Evolutionary conservation across 805 yeast species (phyloP).

Genomic region (Nakazawaea ernobii): DNA sequence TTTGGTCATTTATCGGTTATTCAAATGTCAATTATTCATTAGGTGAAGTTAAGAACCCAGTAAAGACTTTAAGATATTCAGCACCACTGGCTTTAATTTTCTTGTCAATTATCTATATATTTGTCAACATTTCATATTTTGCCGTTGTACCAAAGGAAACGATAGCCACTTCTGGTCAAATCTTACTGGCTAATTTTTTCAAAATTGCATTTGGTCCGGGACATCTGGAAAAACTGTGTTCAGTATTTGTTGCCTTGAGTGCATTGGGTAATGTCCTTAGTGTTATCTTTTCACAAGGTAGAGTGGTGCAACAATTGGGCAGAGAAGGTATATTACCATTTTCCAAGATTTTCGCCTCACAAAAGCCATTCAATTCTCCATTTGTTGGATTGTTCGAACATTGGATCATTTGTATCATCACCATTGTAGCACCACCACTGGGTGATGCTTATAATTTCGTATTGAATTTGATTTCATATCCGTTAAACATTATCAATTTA

Average conservation of each 20-base stretch:
- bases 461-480: constrained; percentile 74
- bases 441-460: constrained; percentile 86
- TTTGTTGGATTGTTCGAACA: constrained; percentile 69
- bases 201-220: constrained; percentile 59
- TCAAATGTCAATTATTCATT: constrained; percentile 80
- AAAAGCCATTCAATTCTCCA: constrained; percentile 71
- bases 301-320: constrained; percentile 75
- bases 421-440: constrained; percentile 76
- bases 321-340: constrained; percentile 80
- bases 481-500: constrained; percentile 70
- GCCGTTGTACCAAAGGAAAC: constrained; percentile 73
- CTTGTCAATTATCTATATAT: constrained; percentile 62
- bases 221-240: constrained; percentile 63
- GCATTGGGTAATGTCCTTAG: constrained; percentile 80
- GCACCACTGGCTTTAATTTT: constrained; percentile 68
- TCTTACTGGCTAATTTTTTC: constrained; percentile 74
- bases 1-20: constrained; percentile 82
- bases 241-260: constrained; percentile 75
- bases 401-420: constrained; percentile 67
- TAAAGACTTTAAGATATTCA: constrained; percentile 59
- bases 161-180: constrained; percentile 54
- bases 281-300: constrained; percentile 76
- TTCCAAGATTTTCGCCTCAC: constrained; percentile 62
- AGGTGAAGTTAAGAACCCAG: constrained; percentile 74
- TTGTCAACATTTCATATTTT: constrained; percentile 74